Percentiles rank a stretch among this genome's conserved stretches.
These are phyloP conservation scores for Taphrina wiesneri DNA, from an alignment of 1,139 yeast species.

Conservation along the genomic window DNA sequence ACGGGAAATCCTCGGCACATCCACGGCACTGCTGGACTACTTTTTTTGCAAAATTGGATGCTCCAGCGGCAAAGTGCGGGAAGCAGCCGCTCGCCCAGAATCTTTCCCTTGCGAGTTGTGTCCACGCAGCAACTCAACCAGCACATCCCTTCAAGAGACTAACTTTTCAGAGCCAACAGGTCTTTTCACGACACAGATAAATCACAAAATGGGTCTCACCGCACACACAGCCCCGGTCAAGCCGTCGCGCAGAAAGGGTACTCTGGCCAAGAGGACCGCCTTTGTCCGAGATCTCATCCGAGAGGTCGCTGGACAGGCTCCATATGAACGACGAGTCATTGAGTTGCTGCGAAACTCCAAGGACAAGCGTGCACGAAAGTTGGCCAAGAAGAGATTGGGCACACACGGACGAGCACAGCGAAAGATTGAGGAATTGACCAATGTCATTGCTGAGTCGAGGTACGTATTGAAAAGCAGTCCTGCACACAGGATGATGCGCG, in stretches of 20 bases:
- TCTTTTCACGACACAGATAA: not conserved
- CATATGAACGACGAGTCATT: constrained; percentile 99
- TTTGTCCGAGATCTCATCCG: constrained; percentile 94
- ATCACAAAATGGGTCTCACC: constrained; percentile 64
- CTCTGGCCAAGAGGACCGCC: constrained; percentile 89
- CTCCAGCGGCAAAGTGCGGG: not conserved
- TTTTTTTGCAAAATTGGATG: not conserved
- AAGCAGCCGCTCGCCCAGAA: not conserved
- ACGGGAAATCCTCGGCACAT: not conserved
- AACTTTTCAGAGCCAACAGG: not conserved
- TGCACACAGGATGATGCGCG: not conserved
- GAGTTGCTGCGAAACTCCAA: constrained; percentile 99
- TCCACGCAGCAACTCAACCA: not conserved
- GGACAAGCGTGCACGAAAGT: constrained; percentile 99
- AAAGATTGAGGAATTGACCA: constrained; percentile 98
- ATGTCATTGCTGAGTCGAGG: constrained; percentile 87
- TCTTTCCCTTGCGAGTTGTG: not conserved
- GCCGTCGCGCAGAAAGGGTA: constrained; percentile 96
- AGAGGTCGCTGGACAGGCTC: constrained; percentile 98
- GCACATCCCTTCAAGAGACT: not conserved
- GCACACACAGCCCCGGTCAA: constrained; percentile 91
- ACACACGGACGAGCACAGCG: constrained; percentile 99
- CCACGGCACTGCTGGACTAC: constrained; percentile 1
- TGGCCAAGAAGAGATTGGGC: constrained; percentile 99
- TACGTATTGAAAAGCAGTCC: constrained; percentile 48